Percentiles rank a stretch among this genome's conserved stretches.
These are phyloP conservation scores for Albizia julibrissin DNA, from an alignment of 306 rosid species.

Conservation along the genomic window DNA sequence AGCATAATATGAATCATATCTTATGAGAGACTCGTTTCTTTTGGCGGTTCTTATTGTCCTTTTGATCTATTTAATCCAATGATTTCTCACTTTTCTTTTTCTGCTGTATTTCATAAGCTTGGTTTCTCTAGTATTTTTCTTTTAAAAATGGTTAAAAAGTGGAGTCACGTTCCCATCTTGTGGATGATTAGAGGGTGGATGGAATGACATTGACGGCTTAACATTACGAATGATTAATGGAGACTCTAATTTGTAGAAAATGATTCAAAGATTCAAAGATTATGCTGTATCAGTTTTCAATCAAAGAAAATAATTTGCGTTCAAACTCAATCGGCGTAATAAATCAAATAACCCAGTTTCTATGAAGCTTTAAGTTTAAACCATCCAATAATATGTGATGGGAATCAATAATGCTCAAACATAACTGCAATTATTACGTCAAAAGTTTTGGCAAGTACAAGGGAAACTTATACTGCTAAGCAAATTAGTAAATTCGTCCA, in stretches of 20 bases:
- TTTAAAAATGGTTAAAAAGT: not conserved
- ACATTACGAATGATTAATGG: not conserved
- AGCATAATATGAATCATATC: not conserved
- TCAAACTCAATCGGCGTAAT: not conserved
- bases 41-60: not conserved
- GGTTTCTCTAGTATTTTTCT: not conserved
- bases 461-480: no score
- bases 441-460: not conserved
- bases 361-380: not conserved
- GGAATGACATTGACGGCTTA: not conserved
- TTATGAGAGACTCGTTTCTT: not conserved
- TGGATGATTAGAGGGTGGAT: not conserved
- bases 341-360: not conserved
- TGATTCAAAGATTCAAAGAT: not conserved
- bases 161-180: not conserved
- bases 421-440: not conserved
- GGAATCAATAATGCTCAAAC: not conserved
- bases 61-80: not conserved
- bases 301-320: not conserved
- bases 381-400: not conserved
- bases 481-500: no score
- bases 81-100: not conserved
- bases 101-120: not conserved
- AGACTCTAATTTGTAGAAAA: not conserved
- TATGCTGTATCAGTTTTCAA: not conserved